phyloP scores from a whole-genome alignment of 2,329 filamentous ascomycete species.

The Phialophora chinensis region DNA sequence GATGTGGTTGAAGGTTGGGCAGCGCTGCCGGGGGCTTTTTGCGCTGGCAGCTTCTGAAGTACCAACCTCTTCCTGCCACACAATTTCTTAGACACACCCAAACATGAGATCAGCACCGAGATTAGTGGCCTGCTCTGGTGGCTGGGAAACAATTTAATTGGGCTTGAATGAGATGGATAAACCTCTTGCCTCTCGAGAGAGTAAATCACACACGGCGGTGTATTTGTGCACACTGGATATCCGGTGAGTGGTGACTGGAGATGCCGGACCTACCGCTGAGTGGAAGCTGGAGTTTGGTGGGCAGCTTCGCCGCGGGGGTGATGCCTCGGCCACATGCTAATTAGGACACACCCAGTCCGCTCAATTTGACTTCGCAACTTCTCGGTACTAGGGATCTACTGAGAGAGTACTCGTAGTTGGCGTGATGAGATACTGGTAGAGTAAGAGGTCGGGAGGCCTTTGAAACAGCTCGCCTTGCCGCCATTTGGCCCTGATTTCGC shows the following conservation, averaged over 20 bases:
- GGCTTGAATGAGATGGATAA: not conserved
- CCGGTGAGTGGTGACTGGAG: not conserved
- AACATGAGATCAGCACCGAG: conserved; percentile 20
- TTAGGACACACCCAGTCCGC: not conserved
- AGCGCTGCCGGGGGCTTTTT: conserved; percentile 22
- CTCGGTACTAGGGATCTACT: not conserved
- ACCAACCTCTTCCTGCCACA: conserved; percentile 26
- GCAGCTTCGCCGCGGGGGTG: not conserved
- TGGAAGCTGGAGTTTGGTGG: not conserved
- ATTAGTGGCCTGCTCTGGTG: conserved; percentile 10
- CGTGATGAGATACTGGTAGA: not conserved
- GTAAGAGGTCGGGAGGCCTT: not conserved
- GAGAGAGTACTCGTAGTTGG: not conserved
- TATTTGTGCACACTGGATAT: not conserved
- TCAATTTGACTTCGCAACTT: not conserved
- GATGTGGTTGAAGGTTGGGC: conserved; percentile 21
- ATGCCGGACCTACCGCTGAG: not conserved
- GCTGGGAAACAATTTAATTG: conserved; percentile 19
- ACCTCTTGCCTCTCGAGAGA: not conserved
- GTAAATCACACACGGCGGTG: not conserved
- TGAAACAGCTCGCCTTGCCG: not conserved
- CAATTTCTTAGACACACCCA: conserved; percentile 12
- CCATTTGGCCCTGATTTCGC: not conserved
- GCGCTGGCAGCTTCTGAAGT: conserved; percentile 18
- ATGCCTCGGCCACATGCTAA: not conserved